Percentiles rank a stretch among this genome's conserved stretches.
Evolutionary conservation across 2,329 filamentous ascomycete genomes (phyloP).

Genomic region (Penicillium sp.): DNA sequence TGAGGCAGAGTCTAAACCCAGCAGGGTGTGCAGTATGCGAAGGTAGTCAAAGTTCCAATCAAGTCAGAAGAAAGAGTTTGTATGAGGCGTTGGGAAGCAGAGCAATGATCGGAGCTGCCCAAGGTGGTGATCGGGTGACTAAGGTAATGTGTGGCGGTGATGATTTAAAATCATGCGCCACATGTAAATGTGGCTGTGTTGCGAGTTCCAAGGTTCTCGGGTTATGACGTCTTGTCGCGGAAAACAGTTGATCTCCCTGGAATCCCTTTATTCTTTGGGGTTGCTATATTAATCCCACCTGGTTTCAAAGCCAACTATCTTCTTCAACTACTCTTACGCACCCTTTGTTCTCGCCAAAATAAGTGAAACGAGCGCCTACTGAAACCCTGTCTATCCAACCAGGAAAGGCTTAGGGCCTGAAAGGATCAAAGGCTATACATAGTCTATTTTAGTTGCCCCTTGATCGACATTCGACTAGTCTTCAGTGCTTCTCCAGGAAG

Average conservation of each 20-base stretch:
- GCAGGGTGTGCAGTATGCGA: background rate
- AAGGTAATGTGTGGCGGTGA: constrained; percentile 17
- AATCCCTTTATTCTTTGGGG: background rate
- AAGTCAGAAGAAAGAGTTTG: background rate
- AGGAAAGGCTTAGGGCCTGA: background rate
- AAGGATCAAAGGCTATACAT: constrained; percentile 12
- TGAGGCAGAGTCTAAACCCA: constrained; percentile 2
- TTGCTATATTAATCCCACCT: constrained; percentile 7
- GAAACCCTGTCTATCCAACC: constrained; percentile 10
- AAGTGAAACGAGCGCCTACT: constrained; percentile 10
- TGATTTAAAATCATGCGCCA: constrained; percentile 9
- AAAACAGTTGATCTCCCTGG: background rate
- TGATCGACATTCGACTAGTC: constrained; percentile 1
- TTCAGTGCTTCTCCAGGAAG: background rate
- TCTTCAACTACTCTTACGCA: background rate
- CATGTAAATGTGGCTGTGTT: constrained; percentile 13
- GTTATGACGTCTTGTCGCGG: constrained; percentile 23
- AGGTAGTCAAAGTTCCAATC: background rate
- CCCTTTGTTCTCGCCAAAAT: background rate
- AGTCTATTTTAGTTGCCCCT: constrained; percentile 11
- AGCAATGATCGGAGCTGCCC: constrained; percentile 14
- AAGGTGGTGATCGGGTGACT: constrained; percentile 20
- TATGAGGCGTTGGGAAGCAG: constrained; percentile 8
- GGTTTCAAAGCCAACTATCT: background rate
- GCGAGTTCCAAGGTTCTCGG: constrained; percentile 17